Evolutionary conservation across 2,329 filamentous ascomycete species (phyloP).

Genomic region (Emmonsia crescens): DNA sequence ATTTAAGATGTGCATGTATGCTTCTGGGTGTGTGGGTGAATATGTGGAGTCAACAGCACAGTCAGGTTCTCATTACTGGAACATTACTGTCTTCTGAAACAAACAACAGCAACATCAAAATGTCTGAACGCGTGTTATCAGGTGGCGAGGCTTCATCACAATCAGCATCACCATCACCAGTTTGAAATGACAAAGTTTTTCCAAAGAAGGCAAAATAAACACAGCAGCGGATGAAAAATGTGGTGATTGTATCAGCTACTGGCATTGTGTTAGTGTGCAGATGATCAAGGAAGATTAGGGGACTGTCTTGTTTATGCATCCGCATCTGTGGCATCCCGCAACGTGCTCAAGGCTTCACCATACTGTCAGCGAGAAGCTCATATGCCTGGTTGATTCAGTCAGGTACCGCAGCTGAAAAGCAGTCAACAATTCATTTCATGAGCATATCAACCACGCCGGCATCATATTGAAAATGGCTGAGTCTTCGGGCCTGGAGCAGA

Average conservation of each 20-base stretch:
- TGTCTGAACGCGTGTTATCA: too few relatives aligned
- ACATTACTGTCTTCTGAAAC: too few relatives aligned
- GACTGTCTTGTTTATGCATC: conserved; percentile 13
- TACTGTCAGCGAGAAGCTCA: conserved; percentile 10
- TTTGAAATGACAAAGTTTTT: too few relatives aligned
- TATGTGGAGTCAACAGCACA: too few relatives aligned
- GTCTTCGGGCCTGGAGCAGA: conserved; percentile 13
- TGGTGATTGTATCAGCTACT: conserved; percentile 11
- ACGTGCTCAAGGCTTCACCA: conserved; percentile 10
- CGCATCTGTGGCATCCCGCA: conserved; percentile 11
- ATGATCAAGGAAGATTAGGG: conserved; percentile 15
- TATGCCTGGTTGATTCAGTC: conserved; percentile 4
- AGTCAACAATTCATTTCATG: conserved; percentile 13
- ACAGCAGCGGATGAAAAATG: conserved; percentile 16
- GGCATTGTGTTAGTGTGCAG: conserved; percentile 4
- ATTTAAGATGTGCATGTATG: too few relatives aligned
- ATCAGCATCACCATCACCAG: too few relatives aligned
- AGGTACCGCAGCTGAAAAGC: conserved; percentile 14
- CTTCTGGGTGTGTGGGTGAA: too few relatives aligned
- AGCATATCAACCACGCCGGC: conserved; percentile 11
- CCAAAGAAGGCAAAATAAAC: conserved; percentile 19
- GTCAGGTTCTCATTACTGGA: too few relatives aligned
- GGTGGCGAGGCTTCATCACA: too few relatives aligned
- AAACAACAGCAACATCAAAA: too few relatives aligned
- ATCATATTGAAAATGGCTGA: conserved; percentile 13